Evolutionary conservation across 1,284 basidiomycete species (phyloP), one percentile per base, ranked within the genome.

Genomic region (Rhodotorula sp.): DNA sequence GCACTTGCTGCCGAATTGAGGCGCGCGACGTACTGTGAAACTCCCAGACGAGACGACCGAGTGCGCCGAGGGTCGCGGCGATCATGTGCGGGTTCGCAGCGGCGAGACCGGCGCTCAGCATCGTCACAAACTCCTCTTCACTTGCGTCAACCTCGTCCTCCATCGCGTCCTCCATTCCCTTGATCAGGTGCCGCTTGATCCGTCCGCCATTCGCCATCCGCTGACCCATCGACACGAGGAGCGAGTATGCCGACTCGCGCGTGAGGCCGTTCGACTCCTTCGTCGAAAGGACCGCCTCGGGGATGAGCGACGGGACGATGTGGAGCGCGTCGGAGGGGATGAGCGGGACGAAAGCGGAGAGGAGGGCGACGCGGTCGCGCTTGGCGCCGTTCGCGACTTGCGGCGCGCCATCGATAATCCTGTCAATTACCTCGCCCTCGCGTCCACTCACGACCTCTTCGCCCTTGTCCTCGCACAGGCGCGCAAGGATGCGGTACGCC

Each of bases 61-160:
- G 87, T 0, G 94, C 92, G 2, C 94, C 98, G 72, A 99, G 88
- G 7, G 92, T 92, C 3, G 96, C 96, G 77, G 92, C 94, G 80
- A 99, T 96, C 94, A 97, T 99, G 80, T 99, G 96, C 0, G 96
- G 93, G 6, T 89, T 92, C 39, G 90, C 89, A 32, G 93, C 94
- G 20, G 93, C 94, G 48, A 99, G 82, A 74, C 96, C 95, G 75
- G 94, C 95, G 51, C 92, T 92, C 32, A 99, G 85, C 94, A 99
- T 99, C 17, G 91, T 98, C 81, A 99, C 84, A 79, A 91, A 99
- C 80, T 99, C 96, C 77, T 94, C 89, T 56, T 95, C 85, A 74
- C 80, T 92, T 1, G 94, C 96, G 56, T 84, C 83, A 58, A 89
- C 91, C 86, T 77, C 67, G 53, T 71, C 73, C 49, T 66, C 69